Percentiles rank a stretch among this genome's conserved stretches.
Conservation (phyloP, 176 grass and related monocot genomes). For the Phoenix dactylifera region DNA sequence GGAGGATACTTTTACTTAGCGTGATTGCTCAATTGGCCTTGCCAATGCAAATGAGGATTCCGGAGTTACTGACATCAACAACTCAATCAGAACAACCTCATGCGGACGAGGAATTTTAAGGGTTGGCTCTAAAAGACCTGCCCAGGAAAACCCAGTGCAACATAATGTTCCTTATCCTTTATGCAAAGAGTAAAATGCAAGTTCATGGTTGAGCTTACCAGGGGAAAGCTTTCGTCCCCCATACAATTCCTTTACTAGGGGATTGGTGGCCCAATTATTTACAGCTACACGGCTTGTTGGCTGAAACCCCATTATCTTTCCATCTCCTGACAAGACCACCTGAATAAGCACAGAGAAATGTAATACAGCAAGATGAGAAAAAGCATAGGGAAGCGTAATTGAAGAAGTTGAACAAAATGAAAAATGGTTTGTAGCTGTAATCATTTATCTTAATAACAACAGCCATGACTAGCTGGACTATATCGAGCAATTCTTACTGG, state of each 20-base stretch:
- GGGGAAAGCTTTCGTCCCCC: slow-evolving; percentile 43
- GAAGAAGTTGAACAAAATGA: no score
- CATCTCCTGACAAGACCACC: slow-evolving; percentile 74
- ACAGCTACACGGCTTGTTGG: slow-evolving; percentile 67
- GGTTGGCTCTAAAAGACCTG: slow-evolving; percentile 65
- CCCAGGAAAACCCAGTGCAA: slow-evolving; percentile 13
- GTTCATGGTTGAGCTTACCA: slow-evolving; percentile 26
- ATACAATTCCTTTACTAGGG: slow-evolving; percentile 50
- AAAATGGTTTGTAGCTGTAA: no score
- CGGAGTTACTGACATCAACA: slow-evolving; percentile 58
- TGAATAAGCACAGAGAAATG: slow-evolving; percentile 6
- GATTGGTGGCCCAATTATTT: slow-evolving; percentile 69
- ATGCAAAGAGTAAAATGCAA: slow-evolving; percentile 4
- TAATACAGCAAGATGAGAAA: background rate
- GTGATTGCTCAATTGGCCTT: slow-evolving; percentile 36
- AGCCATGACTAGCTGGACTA: no score
- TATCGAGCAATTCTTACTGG: no score
- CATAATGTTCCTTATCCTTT: background rate
- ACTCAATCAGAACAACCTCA: slow-evolving; percentile 47
- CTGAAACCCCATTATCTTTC: slow-evolving; percentile 83
- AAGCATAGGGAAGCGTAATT: no score
- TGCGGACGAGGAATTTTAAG: slow-evolving; percentile 50
- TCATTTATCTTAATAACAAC: no score
- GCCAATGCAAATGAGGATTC: slow-evolving; percentile 66
- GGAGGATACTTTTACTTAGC: slow-evolving; percentile 23